phyloP scores from a whole-genome alignment of 1,284 basidiomycete species.

The Tremellales sp. region DNA sequence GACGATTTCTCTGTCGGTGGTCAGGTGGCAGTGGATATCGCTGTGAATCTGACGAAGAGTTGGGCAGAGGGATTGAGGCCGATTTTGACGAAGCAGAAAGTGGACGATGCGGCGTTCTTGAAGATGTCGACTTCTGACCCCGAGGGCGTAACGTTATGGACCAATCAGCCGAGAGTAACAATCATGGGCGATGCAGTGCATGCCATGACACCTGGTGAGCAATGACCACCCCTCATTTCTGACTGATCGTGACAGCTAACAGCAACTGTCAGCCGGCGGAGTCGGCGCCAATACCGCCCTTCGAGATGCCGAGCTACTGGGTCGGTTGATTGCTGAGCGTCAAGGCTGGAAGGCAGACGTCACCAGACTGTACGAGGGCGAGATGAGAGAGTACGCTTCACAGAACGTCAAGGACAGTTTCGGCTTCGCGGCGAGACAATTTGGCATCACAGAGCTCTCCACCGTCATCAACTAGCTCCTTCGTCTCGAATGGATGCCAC shows the following conservation, averaged over 20 bases:
- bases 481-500: no score
- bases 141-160: constrained; percentile 1
- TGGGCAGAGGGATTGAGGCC: constrained; percentile 9
- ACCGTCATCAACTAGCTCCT: not conserved
- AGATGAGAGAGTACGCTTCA: not conserved
- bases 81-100: constrained; percentile 8
- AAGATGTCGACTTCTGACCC: constrained; percentile 13
- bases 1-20: constrained; percentile 13
- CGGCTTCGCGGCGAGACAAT: not conserved
- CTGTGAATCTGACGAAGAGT: constrained; percentile 1
- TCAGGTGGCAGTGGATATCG: constrained; percentile 6
- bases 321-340: not conserved
- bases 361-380: not conserved
- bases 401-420: not conserved
- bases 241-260: not conserved
- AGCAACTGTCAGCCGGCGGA: not conserved
- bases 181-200: not conserved
- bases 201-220: not conserved
- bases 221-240: no score
- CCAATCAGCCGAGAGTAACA: constrained; percentile 8
- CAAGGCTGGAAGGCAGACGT: not conserved
- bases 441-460: not conserved
- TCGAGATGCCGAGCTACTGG: not conserved
- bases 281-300: not conserved
- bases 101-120: constrained; percentile 8